These are phyloP conservation scores for Pseudohyphozyma bogoriensis DNA, from an alignment of 768 basidiomycete genomes.

Conservation along the genomic window DNA sequence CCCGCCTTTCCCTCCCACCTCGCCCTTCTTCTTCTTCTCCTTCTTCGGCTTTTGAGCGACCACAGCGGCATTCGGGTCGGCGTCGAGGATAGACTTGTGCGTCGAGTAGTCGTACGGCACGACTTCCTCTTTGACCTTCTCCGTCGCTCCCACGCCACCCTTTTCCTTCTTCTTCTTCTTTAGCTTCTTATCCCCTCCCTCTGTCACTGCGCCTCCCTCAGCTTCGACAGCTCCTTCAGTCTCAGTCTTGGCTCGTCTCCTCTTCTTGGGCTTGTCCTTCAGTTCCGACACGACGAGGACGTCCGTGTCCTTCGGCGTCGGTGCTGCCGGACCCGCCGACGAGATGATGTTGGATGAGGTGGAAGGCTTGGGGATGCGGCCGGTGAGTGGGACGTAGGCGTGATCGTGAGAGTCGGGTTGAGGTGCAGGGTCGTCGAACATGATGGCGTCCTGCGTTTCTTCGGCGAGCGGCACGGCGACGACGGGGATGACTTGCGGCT, in stretches of 20 bases:
- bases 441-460: background rate
- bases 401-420: conserved; percentile 9
- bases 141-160: background rate
- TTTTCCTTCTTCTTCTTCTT: conserved; percentile 17
- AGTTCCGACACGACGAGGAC: conserved; percentile 22
- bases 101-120: conserved; percentile 22
- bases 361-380: conserved; percentile 4
- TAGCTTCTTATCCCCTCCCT: conserved; percentile 2
- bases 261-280: conserved; percentile 28
- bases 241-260: conserved; percentile 2
- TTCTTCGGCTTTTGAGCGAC: conserved; percentile 8
- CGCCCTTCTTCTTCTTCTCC: conserved; percentile 15
- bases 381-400: conserved; percentile 23
- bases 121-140: background rate
- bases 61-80: background rate
- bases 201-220: background rate
- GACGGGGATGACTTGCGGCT: background rate
- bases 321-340: background rate
- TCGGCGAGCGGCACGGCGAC: background rate
- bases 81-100: conserved; percentile 12
- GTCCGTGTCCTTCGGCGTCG: conserved; percentile 13
- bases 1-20: background rate
- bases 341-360: background rate
- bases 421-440: background rate
- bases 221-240: no score